These are phyloP conservation scores for Onygena corvina DNA, from an alignment of 2,329 filamentous ascomycete species.

Conservation along the genomic window DNA sequence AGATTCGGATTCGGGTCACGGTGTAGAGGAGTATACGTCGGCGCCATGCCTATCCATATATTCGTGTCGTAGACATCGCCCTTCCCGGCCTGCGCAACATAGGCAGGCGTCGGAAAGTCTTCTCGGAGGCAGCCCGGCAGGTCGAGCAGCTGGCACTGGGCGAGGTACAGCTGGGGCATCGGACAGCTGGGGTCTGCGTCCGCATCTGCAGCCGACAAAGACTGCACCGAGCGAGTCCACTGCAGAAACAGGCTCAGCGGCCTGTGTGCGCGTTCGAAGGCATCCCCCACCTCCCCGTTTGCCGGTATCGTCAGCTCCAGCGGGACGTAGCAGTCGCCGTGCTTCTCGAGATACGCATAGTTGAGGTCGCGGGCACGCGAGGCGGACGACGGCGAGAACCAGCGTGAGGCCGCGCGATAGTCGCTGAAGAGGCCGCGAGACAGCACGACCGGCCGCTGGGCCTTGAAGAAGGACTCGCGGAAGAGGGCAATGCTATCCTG, in stretches of 20 bases:
- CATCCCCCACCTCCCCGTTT: neutral
- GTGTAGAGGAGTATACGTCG: constrained; percentile 83
- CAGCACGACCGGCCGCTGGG: constrained; percentile 43
- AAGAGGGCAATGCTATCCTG: constrained; percentile 38
- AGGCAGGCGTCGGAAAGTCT: constrained; percentile 55
- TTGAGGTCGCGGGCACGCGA: constrained; percentile 28
- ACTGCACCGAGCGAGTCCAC: constrained; percentile 28
- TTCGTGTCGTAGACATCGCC: constrained; percentile 81
- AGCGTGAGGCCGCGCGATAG: constrained; percentile 46
- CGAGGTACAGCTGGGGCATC: constrained; percentile 60
- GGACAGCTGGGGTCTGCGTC: constrained; percentile 14
- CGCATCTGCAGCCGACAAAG: constrained; percentile 18
- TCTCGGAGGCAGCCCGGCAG: constrained; percentile 51
- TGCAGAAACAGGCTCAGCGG: constrained; percentile 53
- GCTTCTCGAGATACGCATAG: constrained; percentile 35
- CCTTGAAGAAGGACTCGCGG: constrained; percentile 41
- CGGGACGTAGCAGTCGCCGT: constrained; percentile 42
- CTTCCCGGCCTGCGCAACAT: constrained; percentile 53
- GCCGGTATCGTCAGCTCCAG: constrained; percentile 42
- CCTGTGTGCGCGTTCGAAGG: constrained; percentile 38
- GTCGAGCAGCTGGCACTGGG: constrained; percentile 61
- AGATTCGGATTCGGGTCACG: constrained; percentile 89
- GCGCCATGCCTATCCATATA: constrained; percentile 76
- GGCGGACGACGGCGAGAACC: constrained; percentile 42
- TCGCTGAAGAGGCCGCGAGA: constrained; percentile 32